Percentiles rank a stretch among this genome's conserved stretches.
Evolutionary conservation across 2,329 filamentous ascomycete genomes (phyloP).

Genomic region (Lachnum nothofagi): DNA sequence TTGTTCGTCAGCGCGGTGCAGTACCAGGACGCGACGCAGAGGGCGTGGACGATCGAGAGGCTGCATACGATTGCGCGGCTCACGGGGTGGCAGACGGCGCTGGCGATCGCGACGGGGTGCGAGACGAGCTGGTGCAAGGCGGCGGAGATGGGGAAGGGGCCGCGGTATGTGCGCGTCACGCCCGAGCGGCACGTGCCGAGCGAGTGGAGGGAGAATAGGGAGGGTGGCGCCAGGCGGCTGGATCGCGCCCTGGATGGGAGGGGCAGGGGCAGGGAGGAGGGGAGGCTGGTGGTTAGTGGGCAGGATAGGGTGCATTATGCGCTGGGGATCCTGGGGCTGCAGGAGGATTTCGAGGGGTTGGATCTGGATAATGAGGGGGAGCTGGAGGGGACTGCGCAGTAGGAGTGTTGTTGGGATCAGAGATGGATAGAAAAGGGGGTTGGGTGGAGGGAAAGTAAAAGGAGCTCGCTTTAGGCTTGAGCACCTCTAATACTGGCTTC

Average conservation of each 20-base stretch:
- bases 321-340: slow-evolving; percentile 71
- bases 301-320: slow-evolving; percentile 67
- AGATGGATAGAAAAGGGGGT: too few species aligned
- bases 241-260: slow-evolving; percentile 47
- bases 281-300: slow-evolving; percentile 56
- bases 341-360: slow-evolving; percentile 65
- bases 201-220: too few species aligned
- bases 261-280: slow-evolving; percentile 41
- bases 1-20: slow-evolving; percentile 85
- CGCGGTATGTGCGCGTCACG: slow-evolving; percentile 58
- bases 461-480: too few species aligned
- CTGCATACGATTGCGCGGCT: slow-evolving; percentile 71
- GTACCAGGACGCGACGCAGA: slow-evolving; percentile 66
- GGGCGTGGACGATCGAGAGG: slow-evolving; percentile 70
- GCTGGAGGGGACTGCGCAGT: not conserved
- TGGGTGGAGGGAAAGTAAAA: too few species aligned
- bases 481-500: too few species aligned
- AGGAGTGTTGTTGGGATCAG: not conserved
- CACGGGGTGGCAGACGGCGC: slow-evolving; percentile 82
- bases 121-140: slow-evolving; percentile 79
- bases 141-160: slow-evolving; percentile 67
- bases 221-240: slow-evolving; percentile 47
- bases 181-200: slow-evolving; percentile 33
- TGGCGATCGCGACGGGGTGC: slow-evolving; percentile 75
- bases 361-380: slow-evolving; percentile 44